Percentiles rank a stretch among this genome's conserved stretches.
These are phyloP conservation scores for Rhynchosporium graminicola DNA, from an alignment of 2,329 filamentous ascomycete species.

Conservation along the genomic window DNA sequence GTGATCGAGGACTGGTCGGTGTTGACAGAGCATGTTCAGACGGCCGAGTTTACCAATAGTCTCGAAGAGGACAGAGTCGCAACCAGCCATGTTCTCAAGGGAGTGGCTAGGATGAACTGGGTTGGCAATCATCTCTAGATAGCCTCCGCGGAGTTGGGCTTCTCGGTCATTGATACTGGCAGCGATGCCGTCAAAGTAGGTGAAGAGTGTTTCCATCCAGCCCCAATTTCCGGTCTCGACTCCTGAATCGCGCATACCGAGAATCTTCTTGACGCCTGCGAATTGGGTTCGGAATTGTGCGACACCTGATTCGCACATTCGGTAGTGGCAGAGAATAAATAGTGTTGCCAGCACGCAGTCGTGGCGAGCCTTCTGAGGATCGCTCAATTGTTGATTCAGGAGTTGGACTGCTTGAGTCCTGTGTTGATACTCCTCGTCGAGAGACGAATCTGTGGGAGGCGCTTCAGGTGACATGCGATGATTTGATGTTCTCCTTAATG, in stretches of 20 bases:
- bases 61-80: conserved; percentile 84
- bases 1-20: conserved; percentile 56
- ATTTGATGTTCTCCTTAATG: conserved; percentile 31
- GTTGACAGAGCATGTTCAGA: conserved; percentile 80
- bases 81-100: conserved; percentile 81
- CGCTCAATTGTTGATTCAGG: conserved; percentile 80
- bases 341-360: conserved; percentile 88
- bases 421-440: conserved; percentile 83
- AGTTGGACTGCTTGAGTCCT: conserved; percentile 76
- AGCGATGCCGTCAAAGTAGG: conserved; percentile 91
- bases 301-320: conserved; percentile 90
- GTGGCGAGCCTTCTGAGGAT: conserved; percentile 72
- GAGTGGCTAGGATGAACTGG: conserved; percentile 58
- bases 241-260: conserved; percentile 70
- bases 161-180: conserved; percentile 91
- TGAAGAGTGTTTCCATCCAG: conserved; percentile 93
- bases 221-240: conserved; percentile 66
- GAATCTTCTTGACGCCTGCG: conserved; percentile 86
- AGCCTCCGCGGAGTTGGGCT: conserved; percentile 68
- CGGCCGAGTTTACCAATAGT: conserved; percentile 81
- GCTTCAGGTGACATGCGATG: conserved; percentile 44
- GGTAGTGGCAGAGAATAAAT: conserved; percentile 85
- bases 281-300: conserved; percentile 93
- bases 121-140: conserved; percentile 63
- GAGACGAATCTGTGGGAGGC: conserved; percentile 52